Conservation (phyloP, 352 stramenopile genomes). For the Globisporangium cystogenes region DNA sequence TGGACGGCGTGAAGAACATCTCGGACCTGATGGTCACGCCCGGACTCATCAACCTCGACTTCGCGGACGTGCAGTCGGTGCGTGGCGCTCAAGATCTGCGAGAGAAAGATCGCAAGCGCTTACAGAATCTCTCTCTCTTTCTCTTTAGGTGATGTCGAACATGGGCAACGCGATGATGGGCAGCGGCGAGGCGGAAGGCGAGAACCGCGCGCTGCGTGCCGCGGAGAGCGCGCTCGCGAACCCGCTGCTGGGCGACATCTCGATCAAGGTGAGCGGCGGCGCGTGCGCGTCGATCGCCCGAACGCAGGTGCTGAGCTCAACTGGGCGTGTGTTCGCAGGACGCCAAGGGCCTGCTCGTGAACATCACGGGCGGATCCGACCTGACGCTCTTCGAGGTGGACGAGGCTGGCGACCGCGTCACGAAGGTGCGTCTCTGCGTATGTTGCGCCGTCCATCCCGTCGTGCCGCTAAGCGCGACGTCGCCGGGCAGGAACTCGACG, state of each 20-base stretch:
- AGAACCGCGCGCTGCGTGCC: slow-evolving; percentile 79
- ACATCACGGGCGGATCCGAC: slow-evolving; percentile 92
- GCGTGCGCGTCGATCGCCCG: neutral
- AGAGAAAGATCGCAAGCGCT: neutral
- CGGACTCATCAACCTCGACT: slow-evolving; percentile 85
- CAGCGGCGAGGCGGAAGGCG: slow-evolving; percentile 88
- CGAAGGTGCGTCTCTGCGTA: slow-evolving; percentile 20
- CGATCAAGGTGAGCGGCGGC: slow-evolving; percentile 50
- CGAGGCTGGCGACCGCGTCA: slow-evolving; percentile 82
- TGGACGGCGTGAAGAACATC: slow-evolving; percentile 87
- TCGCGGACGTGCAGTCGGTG: slow-evolving; percentile 83
- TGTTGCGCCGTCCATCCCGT: neutral
- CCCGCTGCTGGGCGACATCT: slow-evolving; percentile 86
- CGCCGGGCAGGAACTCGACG: slow-evolving; percentile 61
- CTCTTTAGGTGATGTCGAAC: slow-evolving; percentile 69
- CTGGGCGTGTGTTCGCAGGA: slow-evolving; percentile 23
- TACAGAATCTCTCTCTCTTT: neutral
- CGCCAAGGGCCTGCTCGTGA: slow-evolving; percentile 93
- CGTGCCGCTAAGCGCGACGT: too few relatives aligned
- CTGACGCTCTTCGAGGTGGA: slow-evolving; percentile 92
- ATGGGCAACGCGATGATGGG: slow-evolving; percentile 90
- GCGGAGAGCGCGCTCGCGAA: slow-evolving; percentile 86
- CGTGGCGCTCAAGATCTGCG: neutral
- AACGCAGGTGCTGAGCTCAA: neutral
- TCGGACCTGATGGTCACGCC: slow-evolving; percentile 88